Evolutionary conservation across 768 basidiomycete genomes (phyloP), one percentile per base, ranked within the genome.

Genomic region (Boletus rex-veris): DNA sequence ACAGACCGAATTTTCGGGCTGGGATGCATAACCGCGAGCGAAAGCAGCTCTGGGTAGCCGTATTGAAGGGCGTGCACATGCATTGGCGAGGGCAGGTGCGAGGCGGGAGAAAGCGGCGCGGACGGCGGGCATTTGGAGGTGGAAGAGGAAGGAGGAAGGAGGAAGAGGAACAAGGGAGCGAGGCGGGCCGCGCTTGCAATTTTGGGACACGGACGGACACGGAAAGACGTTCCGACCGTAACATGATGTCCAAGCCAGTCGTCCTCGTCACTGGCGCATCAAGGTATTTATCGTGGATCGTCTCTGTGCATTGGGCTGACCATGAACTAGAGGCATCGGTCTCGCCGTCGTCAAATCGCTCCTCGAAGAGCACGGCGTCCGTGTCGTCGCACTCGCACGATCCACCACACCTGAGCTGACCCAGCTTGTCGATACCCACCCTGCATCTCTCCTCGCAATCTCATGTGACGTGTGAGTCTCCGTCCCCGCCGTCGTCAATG

Each of bases 251-350:
- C 37, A 78, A 73, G 55, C 83, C 85, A 5, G 81, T 88, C 49
- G 76, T 94, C 31, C 67, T 94, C 50, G 77, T 96, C 59, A 90
- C 93, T 53, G 94, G 95, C 50, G 93, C 90, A 18, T 94, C 90
- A 50, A 90, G 79, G 88, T 89, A 58, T n/a, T 16, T 33, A 3
- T 24, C 15, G 1, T 16, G 5, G n/a, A 19, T 18, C 9, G 3
- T 33, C 2, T 7, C 12, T 36, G 30, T 21, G 2, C 8, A 11
- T 11, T 10, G 6, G 3, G 18, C 54, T 60, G 47, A 59, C 36
- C 12, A 40, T 37, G 33, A n/a, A 10, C 6, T 58, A 83, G 81
- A 73, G 85, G 85, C 5, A 85, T 97, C 56, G 94, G 95, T 2
- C 82, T 96, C 46, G 88, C 91, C 16, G 80, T 90, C 58, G 80